Percentiles rank a stretch among this genome's conserved stretches.
These are phyloP conservation scores for Fusarium solani-melongenae DNA, from an alignment of 2,329 filamentous ascomycete genomes.

Conservation along the genomic window DNA sequence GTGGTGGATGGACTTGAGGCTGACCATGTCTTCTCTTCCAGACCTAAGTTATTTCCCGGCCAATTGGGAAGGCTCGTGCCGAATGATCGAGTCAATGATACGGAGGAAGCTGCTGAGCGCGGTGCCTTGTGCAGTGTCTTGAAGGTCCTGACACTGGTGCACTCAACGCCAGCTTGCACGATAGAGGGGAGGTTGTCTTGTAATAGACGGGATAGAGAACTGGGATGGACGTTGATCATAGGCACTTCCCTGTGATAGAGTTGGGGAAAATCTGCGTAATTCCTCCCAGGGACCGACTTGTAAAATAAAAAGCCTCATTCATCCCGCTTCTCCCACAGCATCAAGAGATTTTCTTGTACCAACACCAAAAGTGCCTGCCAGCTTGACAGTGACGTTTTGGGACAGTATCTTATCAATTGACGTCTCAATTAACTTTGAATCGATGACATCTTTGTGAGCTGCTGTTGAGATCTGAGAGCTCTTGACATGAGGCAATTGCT, in stretches of 20 bases:
- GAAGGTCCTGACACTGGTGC: constrained; percentile 41
- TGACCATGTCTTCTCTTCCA: constrained; percentile 31
- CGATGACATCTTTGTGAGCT: constrained; percentile 25
- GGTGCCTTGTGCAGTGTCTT: constrained; percentile 42
- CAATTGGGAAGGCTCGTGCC: constrained; percentile 50
- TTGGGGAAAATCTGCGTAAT: constrained; percentile 49
- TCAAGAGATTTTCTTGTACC: constrained; percentile 46
- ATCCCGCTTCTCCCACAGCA: constrained; percentile 50
- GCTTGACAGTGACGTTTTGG: constrained; percentile 9
- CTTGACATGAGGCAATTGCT: constrained; percentile 44
- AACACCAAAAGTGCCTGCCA: constrained; percentile 6
- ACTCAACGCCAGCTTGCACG: constrained; percentile 46
- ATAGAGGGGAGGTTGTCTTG: constrained; percentile 52
- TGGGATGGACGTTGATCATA: constrained; percentile 49
- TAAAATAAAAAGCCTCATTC: constrained; percentile 58
- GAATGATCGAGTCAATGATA: constrained; percentile 50
- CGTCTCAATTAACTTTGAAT: constrained; percentile 35
- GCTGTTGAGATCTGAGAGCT: constrained; percentile 22
- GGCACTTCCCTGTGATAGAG: constrained; percentile 50
- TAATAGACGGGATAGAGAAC: constrained; percentile 56
- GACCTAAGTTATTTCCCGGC: constrained; percentile 52
- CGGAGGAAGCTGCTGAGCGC: constrained; percentile 43
- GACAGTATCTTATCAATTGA: constrained; percentile 18
- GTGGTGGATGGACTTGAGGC: not conserved
- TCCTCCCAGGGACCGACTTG: constrained; percentile 51